These are phyloP conservation scores for Ogataea ganodermae DNA, from an alignment of 805 yeast genomes.

Conservation along the genomic window DNA sequence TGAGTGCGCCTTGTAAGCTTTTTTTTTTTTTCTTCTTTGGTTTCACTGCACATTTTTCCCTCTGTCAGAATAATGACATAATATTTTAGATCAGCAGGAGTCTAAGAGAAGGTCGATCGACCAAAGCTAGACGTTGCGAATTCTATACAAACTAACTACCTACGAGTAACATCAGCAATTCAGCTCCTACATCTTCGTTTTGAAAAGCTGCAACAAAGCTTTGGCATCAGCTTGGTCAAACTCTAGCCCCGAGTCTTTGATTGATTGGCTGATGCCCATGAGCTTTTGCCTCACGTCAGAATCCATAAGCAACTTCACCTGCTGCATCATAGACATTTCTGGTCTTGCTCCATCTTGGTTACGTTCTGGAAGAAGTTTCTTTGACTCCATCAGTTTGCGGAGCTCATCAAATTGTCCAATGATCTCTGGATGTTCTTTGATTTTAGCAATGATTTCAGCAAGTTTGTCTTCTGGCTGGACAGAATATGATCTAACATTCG, in stretches of 20 bases:
- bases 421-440: constrained; percentile 37
- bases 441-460: constrained; percentile 24
- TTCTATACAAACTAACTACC: neutral
- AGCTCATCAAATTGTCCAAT: constrained; percentile 37
- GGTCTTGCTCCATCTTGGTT: constrained; percentile 9
- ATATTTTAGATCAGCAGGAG: too few species aligned
- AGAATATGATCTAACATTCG: constrained; percentile 11
- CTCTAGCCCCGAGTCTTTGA: constrained; percentile 28
- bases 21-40: too few species aligned
- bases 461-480: constrained; percentile 11
- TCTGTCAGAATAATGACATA: too few species aligned
- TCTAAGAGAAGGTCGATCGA: too few species aligned
- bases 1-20: too few species aligned
- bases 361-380: constrained; percentile 20
- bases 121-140: neutral
- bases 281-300: constrained; percentile 28
- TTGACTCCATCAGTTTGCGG: constrained; percentile 31
- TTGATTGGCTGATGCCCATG: constrained; percentile 23
- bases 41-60: too few species aligned
- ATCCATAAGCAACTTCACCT: constrained; percentile 32
- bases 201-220: constrained; percentile 24
- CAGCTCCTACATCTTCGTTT: constrained; percentile 17
- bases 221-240: constrained; percentile 30
- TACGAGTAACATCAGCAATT: neutral
- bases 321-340: constrained; percentile 14